These are phyloP conservation scores for Clohesyomyces aquaticus DNA, from an alignment of 495 filamentous ascomycete species.

Conservation along the genomic window DNA sequence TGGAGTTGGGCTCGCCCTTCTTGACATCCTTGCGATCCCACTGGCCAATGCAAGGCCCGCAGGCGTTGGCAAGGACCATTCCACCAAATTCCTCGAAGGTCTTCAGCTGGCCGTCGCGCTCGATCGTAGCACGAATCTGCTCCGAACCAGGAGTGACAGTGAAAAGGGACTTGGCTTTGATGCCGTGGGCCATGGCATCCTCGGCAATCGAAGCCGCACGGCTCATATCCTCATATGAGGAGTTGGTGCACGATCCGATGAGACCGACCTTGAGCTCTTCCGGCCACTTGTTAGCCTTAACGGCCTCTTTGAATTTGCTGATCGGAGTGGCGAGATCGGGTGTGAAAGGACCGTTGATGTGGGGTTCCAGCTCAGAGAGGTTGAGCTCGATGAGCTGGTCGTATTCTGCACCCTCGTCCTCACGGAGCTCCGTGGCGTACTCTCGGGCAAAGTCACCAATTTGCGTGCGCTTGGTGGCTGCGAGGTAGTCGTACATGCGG, in stretches of 20 bases:
- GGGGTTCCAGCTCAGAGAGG: slow-evolving; percentile 90
- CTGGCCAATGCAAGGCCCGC: slow-evolving; percentile 81
- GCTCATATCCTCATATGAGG: slow-evolving; percentile 99
- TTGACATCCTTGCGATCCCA: slow-evolving; percentile 95
- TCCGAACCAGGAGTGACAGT: slow-evolving; percentile 96
- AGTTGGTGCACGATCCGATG: slow-evolving; percentile 99
- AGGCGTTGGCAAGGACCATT: slow-evolving; percentile 94
- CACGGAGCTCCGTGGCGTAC: slow-evolving; percentile 84
- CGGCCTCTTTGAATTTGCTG: slow-evolving; percentile 94
- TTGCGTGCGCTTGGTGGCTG: slow-evolving; percentile 84
- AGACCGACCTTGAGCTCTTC: slow-evolving; percentile 96
- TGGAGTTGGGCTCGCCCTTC: slow-evolving; percentile 97
- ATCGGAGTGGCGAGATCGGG: slow-evolving; percentile 97
- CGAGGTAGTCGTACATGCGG: slow-evolving; percentile 93
- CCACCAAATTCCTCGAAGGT: slow-evolving; percentile 98
- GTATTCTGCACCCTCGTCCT: slow-evolving; percentile 94
- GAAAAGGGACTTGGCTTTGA: slow-evolving; percentile 94
- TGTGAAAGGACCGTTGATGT: slow-evolving; percentile 99
- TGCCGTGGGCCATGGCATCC: slow-evolving; percentile 88
- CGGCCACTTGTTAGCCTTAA: slow-evolving; percentile 93
- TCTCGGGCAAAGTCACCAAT: slow-evolving; percentile 87
- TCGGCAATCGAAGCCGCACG: slow-evolving; percentile 92
- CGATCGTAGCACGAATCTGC: slow-evolving; percentile 96
- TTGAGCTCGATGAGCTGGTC: slow-evolving; percentile 97
- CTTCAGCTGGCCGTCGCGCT: slow-evolving; percentile 90